Percentiles rank a stretch among this genome's conserved stretches.
phyloP scores from a whole-genome alignment of 805 yeast species.

The Saccharomycopsis vini region DNA sequence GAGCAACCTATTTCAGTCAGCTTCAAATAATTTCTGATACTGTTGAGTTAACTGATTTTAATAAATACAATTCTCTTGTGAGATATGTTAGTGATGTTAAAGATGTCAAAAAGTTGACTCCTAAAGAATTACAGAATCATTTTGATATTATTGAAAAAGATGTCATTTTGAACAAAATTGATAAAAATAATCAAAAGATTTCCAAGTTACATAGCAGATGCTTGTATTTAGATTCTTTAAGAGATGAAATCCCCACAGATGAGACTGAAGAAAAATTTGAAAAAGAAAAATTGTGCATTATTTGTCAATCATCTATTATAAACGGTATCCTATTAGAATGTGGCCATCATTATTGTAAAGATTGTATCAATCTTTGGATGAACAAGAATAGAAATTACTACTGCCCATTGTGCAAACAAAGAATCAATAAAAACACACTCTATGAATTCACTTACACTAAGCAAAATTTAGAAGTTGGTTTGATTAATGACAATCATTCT shows the following conservation, averaged over 20 bases:
- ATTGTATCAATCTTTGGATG: slow-evolving; percentile 73
- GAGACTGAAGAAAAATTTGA: slow-evolving; percentile 24
- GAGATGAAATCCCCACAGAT: slow-evolving; percentile 22
- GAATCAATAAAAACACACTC: slow-evolving; percentile 40
- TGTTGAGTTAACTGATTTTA: slow-evolving; percentile 43
- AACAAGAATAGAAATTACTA: slow-evolving; percentile 29
- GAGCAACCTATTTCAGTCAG: slow-evolving; percentile 74
- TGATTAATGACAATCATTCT: slow-evolving; percentile 27
- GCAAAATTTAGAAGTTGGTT: slow-evolving; percentile 40
- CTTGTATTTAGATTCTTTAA: slow-evolving; percentile 40
- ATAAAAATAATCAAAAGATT: slow-evolving; percentile 20
- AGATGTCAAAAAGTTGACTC: background rate
- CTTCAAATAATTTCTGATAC: slow-evolving; percentile 82
- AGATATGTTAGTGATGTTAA: background rate
- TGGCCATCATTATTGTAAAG: slow-evolving; percentile 86
- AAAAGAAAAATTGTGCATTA: slow-evolving; percentile 53
- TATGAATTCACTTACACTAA: slow-evolving; percentile 61
- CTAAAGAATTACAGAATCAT: background rate
- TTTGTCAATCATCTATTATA: slow-evolving; percentile 63
- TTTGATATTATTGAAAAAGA: slow-evolving; percentile 12
- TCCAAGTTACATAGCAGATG: slow-evolving; percentile 32
- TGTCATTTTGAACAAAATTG: slow-evolving; percentile 17
- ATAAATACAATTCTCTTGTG: slow-evolving; percentile 20
- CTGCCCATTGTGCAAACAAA: slow-evolving; percentile 79
- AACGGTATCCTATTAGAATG: slow-evolving; percentile 80